Base-by-base conservation (phyloP, 1,284 basidiomycete genomes). In the Schizopora paradoxa region DNA sequence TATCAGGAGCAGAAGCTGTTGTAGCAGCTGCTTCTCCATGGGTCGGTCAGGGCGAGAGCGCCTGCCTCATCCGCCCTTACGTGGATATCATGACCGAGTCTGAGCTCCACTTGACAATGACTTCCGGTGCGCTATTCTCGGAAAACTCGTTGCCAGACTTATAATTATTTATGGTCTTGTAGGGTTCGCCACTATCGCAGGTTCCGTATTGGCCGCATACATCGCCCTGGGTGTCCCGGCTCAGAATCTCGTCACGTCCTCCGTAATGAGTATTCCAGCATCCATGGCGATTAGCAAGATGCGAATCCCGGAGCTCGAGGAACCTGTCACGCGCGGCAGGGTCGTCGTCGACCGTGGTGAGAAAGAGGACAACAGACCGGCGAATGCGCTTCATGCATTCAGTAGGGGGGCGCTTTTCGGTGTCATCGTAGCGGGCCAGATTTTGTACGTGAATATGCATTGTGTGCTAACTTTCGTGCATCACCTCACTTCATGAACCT, bases 261-360 rank as follows among this genome's bases (percentile, higher is more conserved):
- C 88, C 7, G 86, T 95, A 55, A 95, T 95, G 91, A 88, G 84
- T 60, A 95, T 95, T 57, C 91, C 91, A 7, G 91, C 92, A 1
- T 91, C 91, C 8, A 91, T 95, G 60, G 79, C 91, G 2, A 91
- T 94, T 55, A 85, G 83, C 61, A 95, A 95, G 68, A 70, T 93
- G 57, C 83, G 90, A 38, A 58, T 83, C 16, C 91, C 91, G 2
- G 91, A 95, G 67, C 65, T 73, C 34, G 88, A 92, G 38, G 85
- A 88, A 57, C 88, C 91, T 36, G 74, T 92, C 45, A 94, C 92
- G 26, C 81, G 86, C 42, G 91, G 91, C 14, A 76, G 69, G 25
- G 76, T 92, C 51, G 75, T 84, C 46, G 75, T 94, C 45, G 85
- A 91, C 61, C 82, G 86, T 54, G 87, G 86, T 40, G 69, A 76